phyloP scores from a whole-genome alignment of 306 rosid species.

The Betula pendula region DNA sequence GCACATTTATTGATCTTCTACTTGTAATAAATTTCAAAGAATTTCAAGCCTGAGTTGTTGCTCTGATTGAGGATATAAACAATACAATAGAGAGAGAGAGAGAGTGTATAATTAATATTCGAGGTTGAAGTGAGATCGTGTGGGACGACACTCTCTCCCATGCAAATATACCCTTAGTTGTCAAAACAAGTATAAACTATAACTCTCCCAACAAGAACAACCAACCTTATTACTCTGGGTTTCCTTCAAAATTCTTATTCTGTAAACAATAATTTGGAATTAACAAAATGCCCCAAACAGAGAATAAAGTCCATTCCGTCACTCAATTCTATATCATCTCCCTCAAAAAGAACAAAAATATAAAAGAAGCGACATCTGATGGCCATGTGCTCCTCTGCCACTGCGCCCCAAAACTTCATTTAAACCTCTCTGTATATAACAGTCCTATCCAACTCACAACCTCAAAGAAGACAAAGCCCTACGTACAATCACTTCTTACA shows the following conservation, averaged over 20 bases:
- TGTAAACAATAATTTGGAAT: constrained; percentile 37
- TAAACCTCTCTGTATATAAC: constrained; percentile 40
- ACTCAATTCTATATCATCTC: constrained; percentile 28
- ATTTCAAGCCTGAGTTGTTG: not conserved
- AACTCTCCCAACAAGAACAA: constrained; percentile 38
- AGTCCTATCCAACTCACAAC: constrained; percentile 62
- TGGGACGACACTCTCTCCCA: constrained; percentile 43
- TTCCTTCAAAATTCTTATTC: constrained; percentile 48
- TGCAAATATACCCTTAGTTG: constrained; percentile 59
- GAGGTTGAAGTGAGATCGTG: constrained; percentile 44
- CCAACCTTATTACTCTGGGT: constrained; percentile 44
- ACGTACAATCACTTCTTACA: constrained; percentile 49
- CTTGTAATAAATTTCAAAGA: not conserved
- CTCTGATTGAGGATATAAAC: not conserved
- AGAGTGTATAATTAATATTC: not conserved
- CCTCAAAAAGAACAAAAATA: constrained; percentile 24
- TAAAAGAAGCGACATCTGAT: constrained; percentile 47
- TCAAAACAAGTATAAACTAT: constrained; percentile 41
- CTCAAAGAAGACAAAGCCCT: constrained; percentile 59
- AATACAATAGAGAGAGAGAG: not conserved
- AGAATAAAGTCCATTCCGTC: constrained; percentile 32
- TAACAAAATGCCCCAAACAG: constrained; percentile 23
- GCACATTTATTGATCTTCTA: no score
- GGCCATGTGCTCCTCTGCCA: constrained; percentile 69
- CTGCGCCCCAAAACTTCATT: constrained; percentile 47